Evolutionary conservation across 2,329 filamentous ascomycete species (phyloP), one percentile per base, ranked within the genome.

Genomic region (Colletotrichum tropicale): DNA sequence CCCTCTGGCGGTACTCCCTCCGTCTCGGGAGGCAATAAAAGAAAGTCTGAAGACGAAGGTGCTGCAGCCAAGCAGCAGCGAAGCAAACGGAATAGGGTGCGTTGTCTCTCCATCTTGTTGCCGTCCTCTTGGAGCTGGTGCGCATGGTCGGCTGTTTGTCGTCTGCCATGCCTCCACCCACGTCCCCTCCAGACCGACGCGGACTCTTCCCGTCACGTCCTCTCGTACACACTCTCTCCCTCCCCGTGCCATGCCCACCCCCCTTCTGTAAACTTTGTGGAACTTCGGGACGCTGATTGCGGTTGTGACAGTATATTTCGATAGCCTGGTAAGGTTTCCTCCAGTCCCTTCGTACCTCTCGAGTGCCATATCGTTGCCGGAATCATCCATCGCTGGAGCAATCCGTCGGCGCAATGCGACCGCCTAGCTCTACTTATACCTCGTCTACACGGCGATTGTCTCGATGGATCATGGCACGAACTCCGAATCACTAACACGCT

Each of bases 21-120:
- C 34, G 52, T 75, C 4, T 75, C 58, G 26, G 43, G 43, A 52
- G 71, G 78, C 56, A 66, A 76, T 34, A 86, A 86, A 80, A 81
- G 84, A 43, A 84, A 84, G 81, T 84, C 83, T 18, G 81, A 86
- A 12, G 86, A 87, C 48, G 88, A 88, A 52, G 86, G 84, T 1
- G 78, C 77, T 21, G 75, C 78, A 16, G 79, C 82, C 21, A 90
- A 88, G 81, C 88, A 90, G 83, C 90, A 90, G 82, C 84, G 90
- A 78, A 91, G 89, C 82, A 92, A 92, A 81, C 88, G 91, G 75
- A 92, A 92, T 78, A 84, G 91, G 81, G 89, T 91, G 79, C 84
- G 88, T 88, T 61, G 62, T 73, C 56, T 70, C 2, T 52, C n/a
- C n/a, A 52, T 66, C 36, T 61, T 28, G 21, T 71, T 55, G 9